These are phyloP conservation scores for Penicillium glabrum DNA, from an alignment of 2,329 filamentous ascomycete species.

Conservation along the genomic window DNA sequence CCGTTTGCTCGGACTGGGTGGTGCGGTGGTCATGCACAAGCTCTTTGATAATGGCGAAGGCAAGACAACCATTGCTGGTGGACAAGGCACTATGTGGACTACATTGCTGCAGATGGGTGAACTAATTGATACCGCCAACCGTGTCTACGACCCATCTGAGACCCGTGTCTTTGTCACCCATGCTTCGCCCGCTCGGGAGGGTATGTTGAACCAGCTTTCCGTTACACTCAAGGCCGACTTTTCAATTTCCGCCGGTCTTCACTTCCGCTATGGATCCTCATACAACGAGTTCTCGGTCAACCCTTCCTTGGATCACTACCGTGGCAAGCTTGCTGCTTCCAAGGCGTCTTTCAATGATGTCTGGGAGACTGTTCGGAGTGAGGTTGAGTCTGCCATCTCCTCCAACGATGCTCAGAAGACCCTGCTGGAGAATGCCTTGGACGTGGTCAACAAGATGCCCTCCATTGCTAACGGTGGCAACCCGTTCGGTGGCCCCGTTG, in stretches of 20 bases:
- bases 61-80: constrained; percentile 94
- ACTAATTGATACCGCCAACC: constrained; percentile 94
- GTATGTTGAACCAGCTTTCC: constrained; percentile 94
- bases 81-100: constrained; percentile 99
- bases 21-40: constrained; percentile 99
- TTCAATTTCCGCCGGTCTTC: constrained; percentile 92
- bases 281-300: constrained; percentile 99
- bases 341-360: constrained; percentile 99
- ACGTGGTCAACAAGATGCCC: constrained; percentile 98
- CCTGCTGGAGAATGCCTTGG: constrained; percentile 83
- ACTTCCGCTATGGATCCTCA: constrained; percentile 98
- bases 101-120: constrained; percentile 97
- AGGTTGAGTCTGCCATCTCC: constrained; percentile 91
- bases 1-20: constrained; percentile 86
- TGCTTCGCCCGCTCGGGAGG: constrained; percentile 92
- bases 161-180: constrained; percentile 96
- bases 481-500: constrained; percentile 85
- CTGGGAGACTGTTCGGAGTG: constrained; percentile 96
- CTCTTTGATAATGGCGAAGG: constrained; percentile 98
- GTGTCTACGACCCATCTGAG: constrained; percentile 97
- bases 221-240: constrained; percentile 98
- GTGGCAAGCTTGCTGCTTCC: constrained; percentile 94
- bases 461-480: constrained; percentile 92
- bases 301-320: constrained; percentile 95
- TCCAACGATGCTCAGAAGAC: constrained; percentile 94